These are phyloP conservation scores for Saturnispora sekii DNA, from an alignment of 805 yeast species.

Conservation along the genomic window DNA sequence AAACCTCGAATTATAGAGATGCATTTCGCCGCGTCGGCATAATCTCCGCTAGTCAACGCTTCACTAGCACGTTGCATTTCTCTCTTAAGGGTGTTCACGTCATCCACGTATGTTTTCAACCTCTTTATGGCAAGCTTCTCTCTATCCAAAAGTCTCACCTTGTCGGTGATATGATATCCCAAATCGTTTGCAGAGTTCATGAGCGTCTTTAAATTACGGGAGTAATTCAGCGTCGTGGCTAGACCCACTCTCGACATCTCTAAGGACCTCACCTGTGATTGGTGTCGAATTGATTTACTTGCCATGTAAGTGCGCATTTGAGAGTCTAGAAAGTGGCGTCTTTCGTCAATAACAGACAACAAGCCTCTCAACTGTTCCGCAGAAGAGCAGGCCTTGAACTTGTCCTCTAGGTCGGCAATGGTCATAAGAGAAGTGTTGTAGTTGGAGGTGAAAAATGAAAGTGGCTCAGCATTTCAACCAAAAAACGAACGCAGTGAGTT, in stretches of 20 bases:
- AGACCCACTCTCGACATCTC: constrained; percentile 56
- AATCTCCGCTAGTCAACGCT: constrained; percentile 59
- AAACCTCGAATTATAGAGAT: constrained; percentile 44
- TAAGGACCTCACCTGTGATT: constrained; percentile 32
- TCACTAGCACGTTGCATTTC: constrained; percentile 56
- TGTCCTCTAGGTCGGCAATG: constrained; percentile 1
- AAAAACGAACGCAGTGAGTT: no score
- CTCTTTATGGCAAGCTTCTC: constrained; percentile 57
- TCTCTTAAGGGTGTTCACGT: constrained; percentile 56
- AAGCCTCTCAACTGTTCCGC: constrained; percentile 19
- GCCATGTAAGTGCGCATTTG: constrained; percentile 16
- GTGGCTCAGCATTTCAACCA: no score
- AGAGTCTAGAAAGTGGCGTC: constrained; percentile 21
- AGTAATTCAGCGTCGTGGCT: constrained; percentile 47
- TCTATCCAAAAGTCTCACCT: constrained; percentile 58
- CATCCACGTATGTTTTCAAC: constrained; percentile 54
- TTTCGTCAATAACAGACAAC: constrained; percentile 17
- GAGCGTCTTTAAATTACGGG: constrained; percentile 44
- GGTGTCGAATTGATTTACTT: constrained; percentile 30
- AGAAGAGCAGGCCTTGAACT: constrained; percentile 13
- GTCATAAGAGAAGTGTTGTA: not conserved
- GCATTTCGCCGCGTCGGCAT: constrained; percentile 70
- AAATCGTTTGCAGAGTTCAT: constrained; percentile 53
- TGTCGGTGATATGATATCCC: constrained; percentile 58
- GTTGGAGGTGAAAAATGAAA: no score